These are phyloP conservation scores for Cladosporium sp. DNA, from an alignment of 2,329 filamentous ascomycete species.

Conservation along the genomic window DNA sequence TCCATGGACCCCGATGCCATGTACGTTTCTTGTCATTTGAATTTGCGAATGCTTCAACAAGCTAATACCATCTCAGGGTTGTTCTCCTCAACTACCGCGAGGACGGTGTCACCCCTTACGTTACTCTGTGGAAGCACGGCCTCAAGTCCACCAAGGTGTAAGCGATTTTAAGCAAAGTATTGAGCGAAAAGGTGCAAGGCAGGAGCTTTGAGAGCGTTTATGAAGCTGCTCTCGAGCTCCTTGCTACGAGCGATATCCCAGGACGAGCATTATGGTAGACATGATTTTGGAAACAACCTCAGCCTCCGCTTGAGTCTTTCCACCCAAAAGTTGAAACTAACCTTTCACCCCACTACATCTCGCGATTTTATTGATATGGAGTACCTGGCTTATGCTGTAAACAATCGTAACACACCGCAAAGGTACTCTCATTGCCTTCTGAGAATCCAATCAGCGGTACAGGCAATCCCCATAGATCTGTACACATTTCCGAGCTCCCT, in stretches of 20 bases:
- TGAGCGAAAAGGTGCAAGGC: slow-evolving; percentile 4
- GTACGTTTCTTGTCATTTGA: slow-evolving; percentile 56
- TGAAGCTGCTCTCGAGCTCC: not conserved
- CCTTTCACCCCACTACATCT: not conserved
- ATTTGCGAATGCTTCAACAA: not conserved
- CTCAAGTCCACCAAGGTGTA: slow-evolving; percentile 90
- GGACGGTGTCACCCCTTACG: slow-evolving; percentile 86
- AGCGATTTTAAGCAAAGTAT: slow-evolving; percentile 20
- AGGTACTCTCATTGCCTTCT: not conserved
- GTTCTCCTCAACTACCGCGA: slow-evolving; percentile 97
- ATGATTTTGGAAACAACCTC: slow-evolving; percentile 18
- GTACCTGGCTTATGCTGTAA: not conserved
- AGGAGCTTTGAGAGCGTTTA: not conserved
- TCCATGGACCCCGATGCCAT: slow-evolving; percentile 92
- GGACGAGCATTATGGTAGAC: slow-evolving; percentile 19
- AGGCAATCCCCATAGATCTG: not conserved
- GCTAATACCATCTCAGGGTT: slow-evolving; percentile 56
- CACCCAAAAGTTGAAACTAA: slow-evolving; percentile 9
- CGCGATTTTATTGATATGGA: not conserved
- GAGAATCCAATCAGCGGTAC: not conserved
- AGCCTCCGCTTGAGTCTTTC: slow-evolving; percentile 17
- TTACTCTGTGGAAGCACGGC: slow-evolving; percentile 95
- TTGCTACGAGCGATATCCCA: slow-evolving; percentile 18
- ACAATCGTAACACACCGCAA: not conserved
- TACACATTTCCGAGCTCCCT: not conserved